A percentile compares a stretch with the other conserved stretches of the same genome.
Evolutionary conservation across 805 yeast species (phyloP).

Genomic region (Metschnikowia cubensis): DNA sequence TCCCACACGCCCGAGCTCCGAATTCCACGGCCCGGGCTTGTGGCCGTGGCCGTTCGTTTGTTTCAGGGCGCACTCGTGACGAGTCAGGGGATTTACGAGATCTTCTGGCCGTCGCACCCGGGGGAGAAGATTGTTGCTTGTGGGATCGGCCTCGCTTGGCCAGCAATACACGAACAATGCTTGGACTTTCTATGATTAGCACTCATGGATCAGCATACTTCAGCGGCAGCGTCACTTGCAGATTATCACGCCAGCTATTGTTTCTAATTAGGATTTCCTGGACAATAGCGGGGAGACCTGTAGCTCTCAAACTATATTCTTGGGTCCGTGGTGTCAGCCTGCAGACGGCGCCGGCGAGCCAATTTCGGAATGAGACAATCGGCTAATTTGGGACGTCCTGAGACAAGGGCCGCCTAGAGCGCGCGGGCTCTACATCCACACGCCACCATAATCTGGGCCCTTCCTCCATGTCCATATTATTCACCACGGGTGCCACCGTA

Average conservation of each 20-base stretch:
- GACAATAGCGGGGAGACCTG: no score
- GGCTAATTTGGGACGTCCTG: background rate
- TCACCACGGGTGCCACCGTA: slow-evolving; percentile 90
- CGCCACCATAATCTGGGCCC: background rate
- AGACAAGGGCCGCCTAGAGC: background rate
- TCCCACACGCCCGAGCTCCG: background rate
- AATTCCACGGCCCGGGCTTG: background rate
- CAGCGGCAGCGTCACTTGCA: no score
- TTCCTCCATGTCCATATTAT: slow-evolving; percentile 32
- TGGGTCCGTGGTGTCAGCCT: background rate
- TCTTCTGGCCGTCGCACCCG: background rate
- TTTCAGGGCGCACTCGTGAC: background rate
- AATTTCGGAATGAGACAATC: background rate
- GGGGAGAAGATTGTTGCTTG: no score
- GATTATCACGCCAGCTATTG: background rate
- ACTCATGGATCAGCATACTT: no score
- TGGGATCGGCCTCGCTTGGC: no score
- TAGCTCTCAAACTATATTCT: background rate
- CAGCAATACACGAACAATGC: no score
- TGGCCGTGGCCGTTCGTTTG: background rate
- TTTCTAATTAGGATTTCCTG: background rate
- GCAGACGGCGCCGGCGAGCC: background rate
- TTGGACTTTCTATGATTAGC: no score
- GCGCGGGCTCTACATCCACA: background rate
- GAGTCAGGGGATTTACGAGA: background rate